Percentiles rank a stretch among this genome's conserved stretches.
Conservation (phyloP, 352 stramenopile species). For the Globisporangium apiculatum region DNA sequence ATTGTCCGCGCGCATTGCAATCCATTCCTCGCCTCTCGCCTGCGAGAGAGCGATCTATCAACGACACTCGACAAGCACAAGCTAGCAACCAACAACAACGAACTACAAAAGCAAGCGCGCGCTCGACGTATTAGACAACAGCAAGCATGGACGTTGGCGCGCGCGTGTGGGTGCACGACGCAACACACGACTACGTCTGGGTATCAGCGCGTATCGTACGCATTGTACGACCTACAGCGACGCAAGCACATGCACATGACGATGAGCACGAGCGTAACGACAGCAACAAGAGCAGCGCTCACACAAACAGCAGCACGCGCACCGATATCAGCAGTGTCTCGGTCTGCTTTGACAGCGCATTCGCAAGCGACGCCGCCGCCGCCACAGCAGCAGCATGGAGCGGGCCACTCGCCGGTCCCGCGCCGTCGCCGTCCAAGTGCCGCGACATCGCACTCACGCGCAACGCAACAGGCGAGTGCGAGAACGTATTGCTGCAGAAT, state of each 20-base stretch:
- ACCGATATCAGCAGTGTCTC: slow-evolving; percentile 3
- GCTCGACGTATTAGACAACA: not conserved
- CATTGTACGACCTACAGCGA: slow-evolving; percentile 2
- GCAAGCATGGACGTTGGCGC: slow-evolving; percentile 59
- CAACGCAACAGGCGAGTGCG: slow-evolving; percentile 36
- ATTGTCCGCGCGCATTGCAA: not conserved
- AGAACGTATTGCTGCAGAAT: slow-evolving; percentile 71
- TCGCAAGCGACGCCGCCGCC: not conserved
- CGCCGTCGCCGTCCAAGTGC: slow-evolving; percentile 11
- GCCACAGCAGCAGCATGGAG: not conserved
- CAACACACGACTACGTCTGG: slow-evolving; percentile 48
- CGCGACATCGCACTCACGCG: slow-evolving; percentile 32
- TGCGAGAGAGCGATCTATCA: not conserved
- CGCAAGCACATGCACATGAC: not conserved
- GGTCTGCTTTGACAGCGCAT: not conserved
- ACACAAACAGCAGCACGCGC: not conserved
- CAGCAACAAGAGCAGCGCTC: not conserved
- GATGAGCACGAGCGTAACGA: not conserved
- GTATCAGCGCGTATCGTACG: slow-evolving; percentile 35
- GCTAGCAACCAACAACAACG: not conserved
- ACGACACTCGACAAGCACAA: no score
- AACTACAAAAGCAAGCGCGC: not conserved
- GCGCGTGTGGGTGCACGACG: slow-evolving; percentile 65
- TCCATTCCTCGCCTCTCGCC: not conserved
- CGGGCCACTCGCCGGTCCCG: slow-evolving; percentile 3